Evolutionary conservation across 768 basidiomycete genomes (phyloP), one percentile per base, ranked within the genome.

Genomic region (Calocybe indica): DNA sequence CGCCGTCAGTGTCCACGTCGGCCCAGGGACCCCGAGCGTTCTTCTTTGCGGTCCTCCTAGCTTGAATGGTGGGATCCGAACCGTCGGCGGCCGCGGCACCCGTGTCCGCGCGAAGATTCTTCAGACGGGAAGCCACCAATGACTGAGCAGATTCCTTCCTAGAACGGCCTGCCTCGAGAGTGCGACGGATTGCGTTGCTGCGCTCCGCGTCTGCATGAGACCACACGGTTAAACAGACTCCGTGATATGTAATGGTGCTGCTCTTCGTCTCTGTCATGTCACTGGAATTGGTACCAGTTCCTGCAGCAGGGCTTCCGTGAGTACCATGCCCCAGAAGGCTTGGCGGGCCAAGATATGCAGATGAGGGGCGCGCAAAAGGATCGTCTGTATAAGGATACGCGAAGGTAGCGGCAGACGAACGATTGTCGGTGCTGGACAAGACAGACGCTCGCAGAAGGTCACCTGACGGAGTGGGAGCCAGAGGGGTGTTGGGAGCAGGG

Each of bases 181-280:
- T 88, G 43, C 85, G 78, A 14, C 91, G 82, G 56, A 94, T 93
- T 1, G 92, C 92, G 10, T 73, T 76, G 46, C 86, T 84, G 41
- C 92, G 83, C 56, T 92, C 86, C 0, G 84, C 83, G 60, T 97
- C 94, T 13, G 92, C 92, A 58, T 94, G 92, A 3, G 89, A 92
- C 92, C 92, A 98, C 1, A 96, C 91, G 1, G 92, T 92, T 50
- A 98, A 74, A 55, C 91, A 92, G 34, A 95, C 92, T 40, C 92
- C 92, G 59, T 96, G 82, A 62, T 91, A 95, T 7, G 86, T 83
- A 51, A 90, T 63, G 22, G 73, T 82, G 57, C 68, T 76, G 51
- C 68, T 60, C 40, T 61, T 52, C 8, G 68, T 54, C 47, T 62
- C 55, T 45, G 53, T 63, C 29, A 69, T 56, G 36, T 69, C 65